Conservation (phyloP, 2,329 filamentous ascomycete species). For the Fusarium pseudoanthophilum region DNA sequence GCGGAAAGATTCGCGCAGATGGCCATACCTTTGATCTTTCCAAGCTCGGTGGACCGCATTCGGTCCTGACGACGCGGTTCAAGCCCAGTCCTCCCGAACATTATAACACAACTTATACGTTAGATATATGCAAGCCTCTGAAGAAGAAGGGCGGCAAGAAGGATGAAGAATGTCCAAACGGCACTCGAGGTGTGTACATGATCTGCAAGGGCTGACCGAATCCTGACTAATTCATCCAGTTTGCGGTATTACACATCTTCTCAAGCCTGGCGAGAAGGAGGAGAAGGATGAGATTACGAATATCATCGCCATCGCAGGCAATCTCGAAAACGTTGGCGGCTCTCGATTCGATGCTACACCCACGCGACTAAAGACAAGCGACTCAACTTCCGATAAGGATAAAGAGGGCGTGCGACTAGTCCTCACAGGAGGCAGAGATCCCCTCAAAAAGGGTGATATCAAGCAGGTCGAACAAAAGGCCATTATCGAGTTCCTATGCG, state of each 20-base stretch:
- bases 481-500: conserved; percentile 87
- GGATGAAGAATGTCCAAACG: conserved; percentile 72
- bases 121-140: conserved; percentile 79
- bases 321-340: conserved; percentile 69
- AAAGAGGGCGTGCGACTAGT: conserved; percentile 79
- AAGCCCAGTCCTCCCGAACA: conserved; percentile 62
- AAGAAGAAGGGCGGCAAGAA: conserved; percentile 68
- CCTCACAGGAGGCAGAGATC: conserved; percentile 69
- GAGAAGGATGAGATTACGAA: conserved; percentile 45
- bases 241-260: conserved; percentile 76
- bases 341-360: conserved; percentile 71
- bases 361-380: conserved; percentile 72
- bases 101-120: conserved; percentile 80
- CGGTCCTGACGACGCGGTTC: conserved; percentile 69
- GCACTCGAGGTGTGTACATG: conserved; percentile 69
- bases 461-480: conserved; percentile 73
- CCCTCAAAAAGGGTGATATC: conserved; percentile 44
- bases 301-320: conserved; percentile 79
- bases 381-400: conserved; percentile 70
- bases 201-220: not conserved
- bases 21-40: conserved; percentile 72
- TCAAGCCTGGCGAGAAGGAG: conserved; percentile 56
- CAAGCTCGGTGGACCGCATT: conserved; percentile 73
- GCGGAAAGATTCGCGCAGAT: conserved; percentile 69
- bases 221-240: conserved; percentile 59